Percentiles rank a stretch among this genome's conserved stretches.
Evolutionary conservation across 179 eudicot genomes (phyloP).

Genomic region (Vitellaria paradoxa): DNA sequence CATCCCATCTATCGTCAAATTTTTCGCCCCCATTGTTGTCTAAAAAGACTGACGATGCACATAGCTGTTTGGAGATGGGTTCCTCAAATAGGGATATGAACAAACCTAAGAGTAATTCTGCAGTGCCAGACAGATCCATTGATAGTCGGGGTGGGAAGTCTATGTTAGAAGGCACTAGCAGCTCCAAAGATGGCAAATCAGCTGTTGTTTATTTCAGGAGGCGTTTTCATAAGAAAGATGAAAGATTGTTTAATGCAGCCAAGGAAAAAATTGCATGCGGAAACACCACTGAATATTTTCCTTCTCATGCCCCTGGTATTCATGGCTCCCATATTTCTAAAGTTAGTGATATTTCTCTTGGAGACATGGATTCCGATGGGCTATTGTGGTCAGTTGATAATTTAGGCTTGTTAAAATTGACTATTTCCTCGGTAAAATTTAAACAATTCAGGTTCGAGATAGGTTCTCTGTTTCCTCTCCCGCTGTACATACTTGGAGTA

Average conservation of each 20-base stretch:
- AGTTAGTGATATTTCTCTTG: slow-evolving; percentile 20
- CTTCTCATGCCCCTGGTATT: slow-evolving; percentile 22
- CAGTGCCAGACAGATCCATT: slow-evolving; percentile 25
- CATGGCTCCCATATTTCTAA: slow-evolving; percentile 20
- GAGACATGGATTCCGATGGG: slow-evolving; percentile 24
- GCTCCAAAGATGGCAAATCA: slow-evolving; percentile 18
- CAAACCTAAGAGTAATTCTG: slow-evolving; percentile 23
- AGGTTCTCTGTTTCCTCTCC: slow-evolving; percentile 25
- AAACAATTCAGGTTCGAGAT: slow-evolving; percentile 36
- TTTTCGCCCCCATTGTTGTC: slow-evolving; percentile 26
- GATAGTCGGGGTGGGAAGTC: slow-evolving; percentile 19
- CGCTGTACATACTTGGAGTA: slow-evolving; percentile 28
- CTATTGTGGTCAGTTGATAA: slow-evolving; percentile 35
- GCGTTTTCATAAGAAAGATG: slow-evolving; percentile 50
- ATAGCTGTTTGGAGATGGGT: slow-evolving; percentile 20
- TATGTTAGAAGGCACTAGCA: slow-evolving; percentile 21
- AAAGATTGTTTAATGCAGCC: slow-evolving; percentile 18
- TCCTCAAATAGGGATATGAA: slow-evolving; percentile 27
- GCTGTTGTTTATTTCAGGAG: slow-evolving; percentile 74
- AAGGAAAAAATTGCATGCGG: slow-evolving; percentile 21
- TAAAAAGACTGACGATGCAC: slow-evolving; percentile 25
- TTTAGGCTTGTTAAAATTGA: slow-evolving; percentile 40
- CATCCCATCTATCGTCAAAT: slow-evolving; percentile 26
- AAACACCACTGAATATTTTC: slow-evolving; percentile 20
- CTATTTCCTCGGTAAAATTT: slow-evolving; percentile 25